Evolutionary conservation across 495 filamentous ascomycete genomes (phyloP), one percentile per base, ranked within the genome.

Genomic region (Lophiotrema nucula): DNA sequence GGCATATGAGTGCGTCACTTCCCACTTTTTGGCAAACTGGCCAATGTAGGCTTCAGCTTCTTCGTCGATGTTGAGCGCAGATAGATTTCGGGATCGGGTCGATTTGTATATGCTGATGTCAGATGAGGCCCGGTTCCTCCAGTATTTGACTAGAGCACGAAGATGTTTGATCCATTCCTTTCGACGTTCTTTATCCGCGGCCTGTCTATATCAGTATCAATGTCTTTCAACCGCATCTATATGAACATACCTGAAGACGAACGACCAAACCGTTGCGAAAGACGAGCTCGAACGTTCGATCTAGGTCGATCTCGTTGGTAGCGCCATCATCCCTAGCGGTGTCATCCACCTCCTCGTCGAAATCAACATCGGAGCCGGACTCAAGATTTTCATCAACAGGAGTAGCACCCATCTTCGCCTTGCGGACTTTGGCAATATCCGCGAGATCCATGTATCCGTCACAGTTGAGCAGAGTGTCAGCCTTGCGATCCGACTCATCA

Each of bases 1-100:
- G 19, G 87, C 84, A 53, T 79, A 77, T 1, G 84, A 80, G 54
- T 83, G 76, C 23, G 77, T 82, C 24, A 90, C 85, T 66, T 90
- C 87, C 87, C 87, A 90, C 58, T 89, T 89, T 41, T 74, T 70
- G 0, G 83, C 86, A 63, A 83, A 86, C 61, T 87, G 84, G 11
- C 87, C 87, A 18, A 90, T 67, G 27, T 79, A 69, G 1, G 87
- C 83, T 68, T 90, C 87, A 65, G 80, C 77, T 54, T 86, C 81
- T 64, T 89, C 87, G 58, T 89, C 87, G 46, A 89, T 85, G 42
- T 80, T 77, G 33, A 89, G 72, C 15, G 79, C 67, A n/a, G 79
- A 71, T 21, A 88, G 73, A 49, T 90, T 90, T n/a, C 72, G 71
- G 43, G 75, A 69, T 4, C 86, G 79, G 2, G 82, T 77, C 21